Conservation (phyloP, 2,329 filamentous ascomycete genomes). For the Neobulgaria alba region DNA sequence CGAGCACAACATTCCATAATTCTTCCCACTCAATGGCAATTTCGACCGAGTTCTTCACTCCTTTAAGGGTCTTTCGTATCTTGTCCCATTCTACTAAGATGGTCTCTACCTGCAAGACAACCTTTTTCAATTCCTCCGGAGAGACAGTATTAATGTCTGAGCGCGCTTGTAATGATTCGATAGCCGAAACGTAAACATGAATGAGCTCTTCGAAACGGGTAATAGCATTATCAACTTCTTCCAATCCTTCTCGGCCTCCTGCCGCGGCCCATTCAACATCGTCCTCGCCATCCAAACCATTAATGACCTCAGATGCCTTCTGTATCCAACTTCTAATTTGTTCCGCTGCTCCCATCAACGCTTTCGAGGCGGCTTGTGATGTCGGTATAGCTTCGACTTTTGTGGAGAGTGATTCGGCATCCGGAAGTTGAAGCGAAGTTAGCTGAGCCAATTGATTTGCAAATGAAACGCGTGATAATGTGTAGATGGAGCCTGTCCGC, state of each 20-base stretch:
- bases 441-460: slow-evolving; percentile 87
- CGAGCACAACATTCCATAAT: slow-evolving; percentile 86
- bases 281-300: slow-evolving; percentile 85
- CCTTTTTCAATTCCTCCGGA: slow-evolving; percentile 59
- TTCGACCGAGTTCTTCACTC: slow-evolving; percentile 83
- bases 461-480: slow-evolving; percentile 84
- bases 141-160: slow-evolving; percentile 66
- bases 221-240: slow-evolving; percentile 66
- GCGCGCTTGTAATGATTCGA: slow-evolving; percentile 79
- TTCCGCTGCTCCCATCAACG: slow-evolving; percentile 77
- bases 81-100: slow-evolving; percentile 79
- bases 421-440: slow-evolving; percentile 80
- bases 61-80: slow-evolving; percentile 69
- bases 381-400: slow-evolving; percentile 80
- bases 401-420: slow-evolving; percentile 73
- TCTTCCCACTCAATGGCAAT: slow-evolving; percentile 99
- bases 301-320: slow-evolving; percentile 83
- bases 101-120: slow-evolving; percentile 82
- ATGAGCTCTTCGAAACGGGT: slow-evolving; percentile 80
- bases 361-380: slow-evolving; percentile 72
- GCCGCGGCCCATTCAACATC: slow-evolving; percentile 95
- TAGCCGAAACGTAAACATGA: slow-evolving; percentile 87
- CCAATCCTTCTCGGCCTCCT: slow-evolving; percentile 73
- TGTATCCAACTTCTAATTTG: slow-evolving; percentile 92
- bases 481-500: slow-evolving; percentile 82